Conservation (phyloP, 2,329 filamentous ascomycete genomes). For the Xylaria sp. region DNA sequence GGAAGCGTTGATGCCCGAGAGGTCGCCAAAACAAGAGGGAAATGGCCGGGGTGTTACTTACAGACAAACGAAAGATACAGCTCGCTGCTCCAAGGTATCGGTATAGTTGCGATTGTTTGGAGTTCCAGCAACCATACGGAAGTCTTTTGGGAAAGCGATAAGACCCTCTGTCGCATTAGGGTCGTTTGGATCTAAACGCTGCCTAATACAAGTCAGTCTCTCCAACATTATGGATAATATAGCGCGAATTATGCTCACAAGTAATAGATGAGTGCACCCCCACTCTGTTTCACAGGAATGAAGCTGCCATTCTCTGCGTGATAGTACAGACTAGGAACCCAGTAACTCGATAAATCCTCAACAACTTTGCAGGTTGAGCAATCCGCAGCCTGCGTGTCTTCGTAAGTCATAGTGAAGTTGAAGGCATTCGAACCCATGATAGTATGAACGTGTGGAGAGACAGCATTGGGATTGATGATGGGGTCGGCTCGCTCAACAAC, state of each 20-base stretch:
- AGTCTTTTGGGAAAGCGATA: constrained; percentile 68
- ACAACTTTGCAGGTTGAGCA: constrained; percentile 74
- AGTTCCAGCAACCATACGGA: constrained; percentile 74
- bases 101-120: constrained; percentile 62
- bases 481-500: constrained; percentile 65
- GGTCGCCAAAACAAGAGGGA: not conserved
- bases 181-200: constrained; percentile 55
- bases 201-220: constrained; percentile 43
- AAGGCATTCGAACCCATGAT: constrained; percentile 73
- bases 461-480: constrained; percentile 64
- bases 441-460: constrained; percentile 69
- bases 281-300: constrained; percentile 59
- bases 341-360: constrained; percentile 74
- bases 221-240: not conserved
- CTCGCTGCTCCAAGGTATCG: constrained; percentile 58
- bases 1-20: not conserved
- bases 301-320: constrained; percentile 67
- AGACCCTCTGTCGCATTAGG: constrained; percentile 59
- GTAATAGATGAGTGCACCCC: constrained; percentile 65
- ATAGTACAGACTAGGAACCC: constrained; percentile 69
- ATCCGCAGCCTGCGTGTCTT: constrained; percentile 61
- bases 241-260: constrained; percentile 49
- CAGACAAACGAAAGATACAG: constrained; percentile 68
- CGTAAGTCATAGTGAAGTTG: constrained; percentile 63
- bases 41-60: not conserved